A percentile compares a stretch with the other conserved stretches of the same genome.
Evolutionary conservation across 805 yeast genomes (phyloP).

Genomic region (Teunomyces tritomae): DNA sequence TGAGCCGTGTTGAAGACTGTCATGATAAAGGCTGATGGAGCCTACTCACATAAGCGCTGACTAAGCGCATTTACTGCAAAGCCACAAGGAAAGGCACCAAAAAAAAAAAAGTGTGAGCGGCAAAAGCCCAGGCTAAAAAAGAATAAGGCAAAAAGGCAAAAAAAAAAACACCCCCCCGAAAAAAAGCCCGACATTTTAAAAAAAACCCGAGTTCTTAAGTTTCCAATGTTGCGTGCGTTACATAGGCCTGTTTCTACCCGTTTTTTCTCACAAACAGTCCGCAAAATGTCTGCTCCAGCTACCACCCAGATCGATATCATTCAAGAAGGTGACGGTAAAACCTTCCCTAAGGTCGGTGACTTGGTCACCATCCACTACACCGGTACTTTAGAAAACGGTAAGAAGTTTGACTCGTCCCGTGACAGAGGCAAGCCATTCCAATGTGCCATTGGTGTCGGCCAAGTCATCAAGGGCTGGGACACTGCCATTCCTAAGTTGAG

Average conservation of each 20-base stretch:
- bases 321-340: conserved; percentile 76
- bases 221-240: not conserved
- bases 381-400: conserved; percentile 93
- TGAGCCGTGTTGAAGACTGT: no score
- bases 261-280: not conserved
- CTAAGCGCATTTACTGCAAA: not conserved
- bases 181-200: no score
- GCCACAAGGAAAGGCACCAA: not conserved
- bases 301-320: conserved; percentile 41
- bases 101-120: not conserved
- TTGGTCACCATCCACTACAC: conserved; percentile 91
- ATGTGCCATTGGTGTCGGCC: conserved; percentile 92
- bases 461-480: conserved; percentile 97
- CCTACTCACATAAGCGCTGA: not conserved
- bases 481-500: conserved; percentile 89
- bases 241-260: not conserved
- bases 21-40: not conserved
- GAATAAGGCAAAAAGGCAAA: no score
- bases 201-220: not conserved
- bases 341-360: conserved; percentile 86
- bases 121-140: no score
- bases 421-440: conserved; percentile 96
- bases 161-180: no score
- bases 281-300: conserved; percentile 38
- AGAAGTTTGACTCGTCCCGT: conserved; percentile 91